Evolutionary conservation across 2,329 filamentous ascomycete genomes (phyloP).

Genomic region (Ceratocystis papillata): DNA sequence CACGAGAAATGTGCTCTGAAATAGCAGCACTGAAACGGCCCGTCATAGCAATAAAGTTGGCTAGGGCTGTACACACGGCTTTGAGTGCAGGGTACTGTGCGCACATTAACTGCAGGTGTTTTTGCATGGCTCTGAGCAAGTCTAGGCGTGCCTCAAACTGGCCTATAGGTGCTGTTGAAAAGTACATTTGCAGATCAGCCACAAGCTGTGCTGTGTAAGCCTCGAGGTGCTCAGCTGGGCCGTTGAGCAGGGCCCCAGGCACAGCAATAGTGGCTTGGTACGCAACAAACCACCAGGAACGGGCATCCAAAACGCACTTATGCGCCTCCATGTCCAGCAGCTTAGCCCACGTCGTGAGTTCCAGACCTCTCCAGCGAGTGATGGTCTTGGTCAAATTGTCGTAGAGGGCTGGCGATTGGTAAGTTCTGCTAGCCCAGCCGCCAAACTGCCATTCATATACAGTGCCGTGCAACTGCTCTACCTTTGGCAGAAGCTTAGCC

Average conservation of each 20-base stretch:
- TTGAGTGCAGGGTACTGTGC: constrained; percentile 47
- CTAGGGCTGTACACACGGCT: constrained; percentile 52
- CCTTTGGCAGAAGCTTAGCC: constrained; percentile 70
- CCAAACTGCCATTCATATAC: constrained; percentile 89
- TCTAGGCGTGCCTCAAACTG: constrained; percentile 65
- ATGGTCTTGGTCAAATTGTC: constrained; percentile 70
- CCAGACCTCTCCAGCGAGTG: constrained; percentile 79
- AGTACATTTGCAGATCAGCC: constrained; percentile 67
- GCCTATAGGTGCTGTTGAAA: constrained; percentile 66
- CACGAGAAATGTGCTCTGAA: constrained; percentile 52
- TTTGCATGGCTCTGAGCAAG: constrained; percentile 54
- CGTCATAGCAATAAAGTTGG: constrained; percentile 70
- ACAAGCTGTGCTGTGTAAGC: constrained; percentile 57
- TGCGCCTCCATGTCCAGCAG: constrained; percentile 74
- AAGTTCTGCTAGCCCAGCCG: constrained; percentile 72
- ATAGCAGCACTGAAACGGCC: constrained; percentile 57
- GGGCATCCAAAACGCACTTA: constrained; percentile 65
- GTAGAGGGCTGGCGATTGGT: constrained; percentile 58
- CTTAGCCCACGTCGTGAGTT: constrained; percentile 83
- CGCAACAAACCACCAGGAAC: constrained; percentile 91
- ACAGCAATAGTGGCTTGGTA: constrained; percentile 80
- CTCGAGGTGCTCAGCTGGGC: constrained; percentile 46
- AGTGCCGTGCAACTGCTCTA: constrained; percentile 75
- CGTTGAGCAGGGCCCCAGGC: constrained; percentile 54
- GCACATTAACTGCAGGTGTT: constrained; percentile 51